phyloP scores from a whole-genome alignment of 2,329 filamentous ascomycete genomes.

The Cladophialophora carrionii region DNA sequence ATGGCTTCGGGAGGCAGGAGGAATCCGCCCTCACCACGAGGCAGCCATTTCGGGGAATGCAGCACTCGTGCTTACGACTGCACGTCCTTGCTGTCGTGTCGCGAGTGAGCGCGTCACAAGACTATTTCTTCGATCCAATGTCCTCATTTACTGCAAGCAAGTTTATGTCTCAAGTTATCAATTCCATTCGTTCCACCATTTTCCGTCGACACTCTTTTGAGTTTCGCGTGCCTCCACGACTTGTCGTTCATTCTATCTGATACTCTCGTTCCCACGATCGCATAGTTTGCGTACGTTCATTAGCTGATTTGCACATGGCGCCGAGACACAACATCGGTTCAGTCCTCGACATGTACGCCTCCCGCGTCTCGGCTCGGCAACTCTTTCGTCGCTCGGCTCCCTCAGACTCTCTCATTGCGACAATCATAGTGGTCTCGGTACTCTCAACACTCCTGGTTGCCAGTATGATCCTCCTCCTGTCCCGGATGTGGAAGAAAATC shows the following conservation, averaged over 20 bases:
- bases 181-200: conserved; percentile 7
- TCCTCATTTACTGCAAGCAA: conserved; percentile 5
- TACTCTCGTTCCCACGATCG: conserved; percentile 2
- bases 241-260: background rate
- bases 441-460: conserved; percentile 18
- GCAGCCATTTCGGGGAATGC: conserved; percentile 7
- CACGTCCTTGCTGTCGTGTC: background rate
- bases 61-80: background rate
- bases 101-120: background rate
- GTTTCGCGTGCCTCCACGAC: background rate
- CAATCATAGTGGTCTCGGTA: conserved; percentile 19
- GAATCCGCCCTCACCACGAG: background rate
- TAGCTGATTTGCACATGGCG: conserved; percentile 16
- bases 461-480: conserved; percentile 13
- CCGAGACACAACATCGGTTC: conserved; percentile 19
- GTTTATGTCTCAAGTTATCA: conserved; percentile 14
- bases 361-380: background rate
- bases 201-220: background rate
- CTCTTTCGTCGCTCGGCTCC: conserved; percentile 10
- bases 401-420: conserved; percentile 12
- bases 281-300: conserved; percentile 3
- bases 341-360: conserved; percentile 4
- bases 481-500: conserved; percentile 18
- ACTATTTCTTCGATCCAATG: conserved; percentile 4
- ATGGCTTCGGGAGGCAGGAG: background rate